Conservation (phyloP, 805 yeast genomes). For the Lachancea sp. region DNA sequence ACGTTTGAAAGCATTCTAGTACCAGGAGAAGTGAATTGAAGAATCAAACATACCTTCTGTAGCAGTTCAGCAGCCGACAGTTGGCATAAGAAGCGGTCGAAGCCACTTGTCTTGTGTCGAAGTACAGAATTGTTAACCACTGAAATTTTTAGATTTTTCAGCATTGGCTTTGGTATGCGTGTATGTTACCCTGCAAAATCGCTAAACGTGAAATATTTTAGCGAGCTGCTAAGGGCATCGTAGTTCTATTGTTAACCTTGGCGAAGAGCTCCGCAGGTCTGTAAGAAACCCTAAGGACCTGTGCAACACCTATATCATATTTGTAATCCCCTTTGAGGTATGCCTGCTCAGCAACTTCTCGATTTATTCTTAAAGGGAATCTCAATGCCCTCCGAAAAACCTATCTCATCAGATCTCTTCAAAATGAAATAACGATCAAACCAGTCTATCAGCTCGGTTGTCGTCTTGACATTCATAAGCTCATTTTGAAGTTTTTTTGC, state of each 20-base stretch:
- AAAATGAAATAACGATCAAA: conserved; percentile 66
- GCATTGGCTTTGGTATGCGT: neutral
- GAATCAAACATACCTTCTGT: neutral
- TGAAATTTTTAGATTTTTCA: conserved; percentile 3
- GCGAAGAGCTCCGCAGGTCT: too few relatives aligned
- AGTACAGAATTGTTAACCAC: neutral
- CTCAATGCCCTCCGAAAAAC: conserved; percentile 53
- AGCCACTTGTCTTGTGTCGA: neutral
- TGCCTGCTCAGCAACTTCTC: neutral
- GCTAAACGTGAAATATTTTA: neutral
- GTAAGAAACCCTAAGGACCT: too few relatives aligned
- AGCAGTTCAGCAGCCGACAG: neutral
- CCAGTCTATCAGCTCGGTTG: conserved; percentile 73
- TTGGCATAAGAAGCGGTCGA: conserved; percentile 1
- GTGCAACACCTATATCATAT: too few relatives aligned
- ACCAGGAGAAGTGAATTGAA: neutral
- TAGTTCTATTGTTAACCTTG: too few relatives aligned
- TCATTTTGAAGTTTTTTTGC: conserved; percentile 45
- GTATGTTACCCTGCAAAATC: conserved; percentile 2
- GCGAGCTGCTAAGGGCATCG: neutral
- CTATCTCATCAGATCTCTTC: conserved; percentile 58
- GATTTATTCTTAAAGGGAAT: conserved; percentile 36
- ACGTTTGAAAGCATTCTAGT: neutral
- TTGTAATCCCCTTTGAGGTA: neutral
- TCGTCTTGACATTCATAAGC: conserved; percentile 53